Conservation (phyloP, 805 yeast species). For the Saccharomycopsis javanensis region DNA sequence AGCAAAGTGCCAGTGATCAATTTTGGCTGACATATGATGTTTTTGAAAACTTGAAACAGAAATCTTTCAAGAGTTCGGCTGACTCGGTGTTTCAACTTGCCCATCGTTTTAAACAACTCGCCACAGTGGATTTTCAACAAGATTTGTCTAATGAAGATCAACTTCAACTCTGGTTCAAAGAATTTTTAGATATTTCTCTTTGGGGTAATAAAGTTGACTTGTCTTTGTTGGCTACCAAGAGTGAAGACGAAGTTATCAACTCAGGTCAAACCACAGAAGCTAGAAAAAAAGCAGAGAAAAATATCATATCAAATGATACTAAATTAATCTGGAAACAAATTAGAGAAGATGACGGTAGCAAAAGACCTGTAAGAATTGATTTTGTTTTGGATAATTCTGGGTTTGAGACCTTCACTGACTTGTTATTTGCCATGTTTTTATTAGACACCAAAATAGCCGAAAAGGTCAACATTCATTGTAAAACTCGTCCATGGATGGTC, state of each 20-base stretch:
- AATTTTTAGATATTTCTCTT: slow-evolving; percentile 75
- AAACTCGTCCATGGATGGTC: slow-evolving; percentile 93
- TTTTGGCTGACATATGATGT: slow-evolving; percentile 48
- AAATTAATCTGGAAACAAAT: slow-evolving; percentile 52
- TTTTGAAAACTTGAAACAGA: slow-evolving; percentile 58
- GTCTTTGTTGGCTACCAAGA: slow-evolving; percentile 80
- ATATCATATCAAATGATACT: slow-evolving; percentile 72
- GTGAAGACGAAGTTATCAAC: slow-evolving; percentile 74
- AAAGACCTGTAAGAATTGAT: slow-evolving; percentile 47
- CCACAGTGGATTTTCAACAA: slow-evolving; percentile 21
- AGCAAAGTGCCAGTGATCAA: slow-evolving; percentile 28
- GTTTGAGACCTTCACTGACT: slow-evolving; percentile 86
- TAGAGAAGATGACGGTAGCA: slow-evolving; percentile 15
- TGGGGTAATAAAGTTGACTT: slow-evolving; percentile 99
- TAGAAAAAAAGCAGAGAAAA: slow-evolving; percentile 69
- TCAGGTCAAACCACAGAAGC: slow-evolving; percentile 87
- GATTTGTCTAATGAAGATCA: slow-evolving; percentile 22
- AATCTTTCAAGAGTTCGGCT: slow-evolving; percentile 65
- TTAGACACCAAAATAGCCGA: slow-evolving; percentile 60
- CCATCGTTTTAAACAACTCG: slow-evolving; percentile 41
- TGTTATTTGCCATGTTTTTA: slow-evolving; percentile 53
- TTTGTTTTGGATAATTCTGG: slow-evolving; percentile 90
- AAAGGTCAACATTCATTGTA: slow-evolving; percentile 72
- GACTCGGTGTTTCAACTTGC: slow-evolving; percentile 79
- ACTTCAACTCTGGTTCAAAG: slow-evolving; percentile 45